Evolutionary conservation across 257 asterid species (phyloP).

Genomic region (Penstemon barbatus): DNA sequence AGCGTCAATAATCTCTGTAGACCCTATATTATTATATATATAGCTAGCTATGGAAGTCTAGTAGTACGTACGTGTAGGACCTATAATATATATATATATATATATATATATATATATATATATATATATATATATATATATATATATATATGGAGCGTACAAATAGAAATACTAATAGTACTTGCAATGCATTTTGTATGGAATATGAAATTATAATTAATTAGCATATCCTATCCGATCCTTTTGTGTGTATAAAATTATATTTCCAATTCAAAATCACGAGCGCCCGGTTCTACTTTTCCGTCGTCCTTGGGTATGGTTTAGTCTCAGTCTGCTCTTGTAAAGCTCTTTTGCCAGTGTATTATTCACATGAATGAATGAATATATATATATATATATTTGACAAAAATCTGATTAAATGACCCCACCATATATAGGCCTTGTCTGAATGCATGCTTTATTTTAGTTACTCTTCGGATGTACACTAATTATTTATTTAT

Average conservation of each 20-base stretch:
- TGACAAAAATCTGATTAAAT: constrained; percentile 7
- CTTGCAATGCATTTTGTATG: not conserved
- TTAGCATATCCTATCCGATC: too few species aligned
- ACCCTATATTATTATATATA: constrained; percentile 9
- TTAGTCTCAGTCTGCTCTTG: constrained; percentile 30
- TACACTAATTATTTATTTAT: too few species aligned
- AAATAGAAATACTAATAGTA: too few species aligned
- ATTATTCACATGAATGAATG: constrained; percentile 41
- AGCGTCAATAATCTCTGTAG: constrained; percentile 29
- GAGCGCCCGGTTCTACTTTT: constrained; percentile 34
- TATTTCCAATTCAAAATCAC: constrained; percentile 28
- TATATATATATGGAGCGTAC: not conserved
- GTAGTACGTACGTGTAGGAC: too few species aligned
- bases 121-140: too few species aligned
- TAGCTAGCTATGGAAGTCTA: not conserved
- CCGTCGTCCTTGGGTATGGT: constrained; percentile 21
- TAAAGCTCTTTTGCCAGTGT: constrained; percentile 25
- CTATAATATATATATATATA: not conserved
- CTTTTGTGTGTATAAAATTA: not conserved
- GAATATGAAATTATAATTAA: constrained; percentile 21
- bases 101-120: not conserved
- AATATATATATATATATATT: not conserved
- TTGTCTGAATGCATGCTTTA: too few species aligned
- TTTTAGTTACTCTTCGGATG: too few species aligned
- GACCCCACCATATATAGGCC: not conserved